These are phyloP conservation scores for Aspergillus asperescens DNA, from an alignment of 495 filamentous ascomycete genomes.

Conservation along the genomic window DNA sequence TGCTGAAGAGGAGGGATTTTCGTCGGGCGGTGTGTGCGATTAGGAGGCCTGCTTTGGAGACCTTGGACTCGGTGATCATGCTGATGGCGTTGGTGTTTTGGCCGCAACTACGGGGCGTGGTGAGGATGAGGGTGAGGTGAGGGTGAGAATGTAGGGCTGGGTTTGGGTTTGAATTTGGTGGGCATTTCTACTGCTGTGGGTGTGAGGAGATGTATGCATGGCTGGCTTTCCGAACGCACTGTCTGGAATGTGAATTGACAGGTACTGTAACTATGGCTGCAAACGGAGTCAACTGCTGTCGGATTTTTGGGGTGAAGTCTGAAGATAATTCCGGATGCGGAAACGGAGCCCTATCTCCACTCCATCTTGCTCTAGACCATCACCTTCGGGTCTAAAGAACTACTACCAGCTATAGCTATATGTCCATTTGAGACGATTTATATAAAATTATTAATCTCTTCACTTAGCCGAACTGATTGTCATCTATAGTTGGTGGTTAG, in stretches of 20 bases:
- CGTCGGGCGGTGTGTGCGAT: neutral
- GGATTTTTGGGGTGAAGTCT: too few relatives aligned
- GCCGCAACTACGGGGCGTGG: neutral
- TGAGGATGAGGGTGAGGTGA: neutral
- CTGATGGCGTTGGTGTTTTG: neutral
- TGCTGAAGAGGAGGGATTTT: neutral
- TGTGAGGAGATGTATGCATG: neutral
- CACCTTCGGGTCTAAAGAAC: too few relatives aligned
- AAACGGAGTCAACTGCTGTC: neutral
- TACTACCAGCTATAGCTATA: too few relatives aligned
- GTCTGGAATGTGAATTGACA: neutral
- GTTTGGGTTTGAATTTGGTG: too few relatives aligned
- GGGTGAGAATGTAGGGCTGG: neutral
- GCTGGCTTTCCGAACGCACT: slow-evolving; percentile 3
- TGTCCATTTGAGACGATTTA: too few relatives aligned
- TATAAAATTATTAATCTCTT: too few relatives aligned
- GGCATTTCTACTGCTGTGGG: too few relatives aligned
- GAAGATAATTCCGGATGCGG: neutral
- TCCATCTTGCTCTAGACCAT: too few relatives aligned
- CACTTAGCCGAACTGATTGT: too few relatives aligned
- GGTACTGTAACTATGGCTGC: neutral
- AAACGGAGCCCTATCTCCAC: neutral
- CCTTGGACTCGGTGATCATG: neutral
- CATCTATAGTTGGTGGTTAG: too few relatives aligned
- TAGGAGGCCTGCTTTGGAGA: neutral